Percentiles rank a stretch among this genome's conserved stretches.
Conservation (phyloP, 306 rosid species). For the Leucaena leucocephala region DNA sequence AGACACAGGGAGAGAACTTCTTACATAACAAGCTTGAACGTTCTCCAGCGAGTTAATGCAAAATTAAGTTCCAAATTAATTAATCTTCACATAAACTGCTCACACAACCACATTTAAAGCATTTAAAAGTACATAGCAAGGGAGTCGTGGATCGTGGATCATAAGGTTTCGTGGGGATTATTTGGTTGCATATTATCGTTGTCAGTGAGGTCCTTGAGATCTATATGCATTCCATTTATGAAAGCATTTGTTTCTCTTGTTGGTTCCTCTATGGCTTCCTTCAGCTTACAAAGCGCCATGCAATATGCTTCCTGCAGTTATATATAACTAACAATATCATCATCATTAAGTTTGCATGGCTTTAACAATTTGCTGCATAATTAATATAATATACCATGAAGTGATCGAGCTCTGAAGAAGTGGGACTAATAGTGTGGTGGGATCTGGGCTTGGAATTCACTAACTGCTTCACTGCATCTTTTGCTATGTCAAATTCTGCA, state of each 20-base stretch:
- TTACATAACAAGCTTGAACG: background rate
- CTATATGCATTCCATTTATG: conserved; percentile 31
- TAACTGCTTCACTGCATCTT: conserved; percentile 41
- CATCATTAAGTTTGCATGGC: background rate
- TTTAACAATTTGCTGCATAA: background rate
- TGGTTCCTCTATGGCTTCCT: conserved; percentile 48
- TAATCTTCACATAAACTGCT: background rate
- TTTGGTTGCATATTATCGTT: conserved; percentile 5
- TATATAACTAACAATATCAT: background rate
- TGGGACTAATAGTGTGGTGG: background rate
- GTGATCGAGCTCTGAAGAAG: conserved; percentile 48
- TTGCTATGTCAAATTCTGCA: conserved; percentile 29
- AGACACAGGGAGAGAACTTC: background rate
- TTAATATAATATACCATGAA: conserved; percentile 39
- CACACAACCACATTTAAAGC: background rate
- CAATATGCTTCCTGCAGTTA: conserved; percentile 45
- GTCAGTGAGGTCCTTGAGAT: conserved; percentile 35
- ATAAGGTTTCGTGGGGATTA: background rate
- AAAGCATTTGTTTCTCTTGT: conserved; percentile 44
- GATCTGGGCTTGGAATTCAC: conserved; percentile 30
- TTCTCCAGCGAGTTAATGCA: background rate
- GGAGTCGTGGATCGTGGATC: background rate
- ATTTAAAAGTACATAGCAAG: no score
- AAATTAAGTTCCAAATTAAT: background rate
- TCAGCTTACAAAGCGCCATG: conserved; percentile 43